Evolutionary conservation across 106 monocot species (phyloP).

Genomic region (Agapanthus africanus): DNA sequence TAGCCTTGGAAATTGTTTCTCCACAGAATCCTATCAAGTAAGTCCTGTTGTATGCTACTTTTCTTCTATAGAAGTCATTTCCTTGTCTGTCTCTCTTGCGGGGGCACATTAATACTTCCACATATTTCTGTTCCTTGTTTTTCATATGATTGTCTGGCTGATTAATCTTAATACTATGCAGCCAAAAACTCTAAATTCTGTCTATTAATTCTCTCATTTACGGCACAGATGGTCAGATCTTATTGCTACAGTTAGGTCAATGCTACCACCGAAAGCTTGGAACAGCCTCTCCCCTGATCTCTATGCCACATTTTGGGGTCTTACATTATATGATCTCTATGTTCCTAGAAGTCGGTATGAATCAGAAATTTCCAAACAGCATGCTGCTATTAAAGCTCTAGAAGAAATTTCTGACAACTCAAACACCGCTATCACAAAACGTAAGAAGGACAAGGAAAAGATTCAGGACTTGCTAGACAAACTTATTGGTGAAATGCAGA

Average conservation of each 20-base stretch:
- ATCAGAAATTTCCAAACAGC: conserved; percentile 81
- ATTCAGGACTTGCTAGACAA: conserved; percentile 89
- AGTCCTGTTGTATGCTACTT: conserved; percentile 13
- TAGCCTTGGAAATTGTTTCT: conserved; percentile 53
- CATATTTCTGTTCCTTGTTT: not conserved
- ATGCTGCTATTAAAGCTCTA: conserved; percentile 76
- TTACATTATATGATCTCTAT: conserved; percentile 92
- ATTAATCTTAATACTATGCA: too few relatives aligned
- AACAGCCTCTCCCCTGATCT: conserved; percentile 95
- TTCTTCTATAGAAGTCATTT: not conserved
- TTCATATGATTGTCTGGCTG: not conserved
- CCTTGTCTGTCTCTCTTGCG: not conserved
- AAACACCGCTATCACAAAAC: conserved; percentile 79
- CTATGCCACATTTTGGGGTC: conserved; percentile 95
- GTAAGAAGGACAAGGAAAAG: conserved; percentile 95
- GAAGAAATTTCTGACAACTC: conserved; percentile 95
- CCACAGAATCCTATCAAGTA: conserved; percentile 48
- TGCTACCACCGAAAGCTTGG: conserved; percentile 76
- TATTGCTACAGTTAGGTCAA: conserved; percentile 46
- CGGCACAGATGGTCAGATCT: conserved; percentile 73
- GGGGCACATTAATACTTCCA: not conserved
- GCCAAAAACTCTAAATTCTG: too few relatives aligned
- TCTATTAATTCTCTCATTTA: conserved; percentile 7
- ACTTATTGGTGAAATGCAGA: conserved; percentile 62
- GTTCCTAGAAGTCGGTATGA: conserved; percentile 86